phyloP scores from a whole-genome alignment of 2,329 filamentous ascomycete species.

The Neonectria punicea region DNA sequence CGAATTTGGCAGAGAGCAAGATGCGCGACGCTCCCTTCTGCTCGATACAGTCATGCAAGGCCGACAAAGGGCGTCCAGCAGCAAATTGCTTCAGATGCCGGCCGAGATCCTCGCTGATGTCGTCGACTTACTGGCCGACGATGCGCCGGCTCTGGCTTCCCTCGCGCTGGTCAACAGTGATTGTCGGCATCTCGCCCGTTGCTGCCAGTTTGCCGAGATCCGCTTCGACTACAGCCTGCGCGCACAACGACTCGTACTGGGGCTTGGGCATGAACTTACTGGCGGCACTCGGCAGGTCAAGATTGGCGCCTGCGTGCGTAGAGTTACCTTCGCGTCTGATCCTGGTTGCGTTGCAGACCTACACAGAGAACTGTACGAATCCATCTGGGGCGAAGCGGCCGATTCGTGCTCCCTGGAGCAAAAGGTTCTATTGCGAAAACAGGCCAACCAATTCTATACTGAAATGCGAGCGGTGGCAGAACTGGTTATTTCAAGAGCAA shows the following conservation, averaged over 20 bases:
- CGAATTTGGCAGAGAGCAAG: neutral
- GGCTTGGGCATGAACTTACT: neutral
- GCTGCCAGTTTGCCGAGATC: constrained; percentile 26
- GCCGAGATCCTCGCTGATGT: constrained; percentile 23
- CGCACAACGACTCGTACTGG: neutral
- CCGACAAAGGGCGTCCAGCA: neutral
- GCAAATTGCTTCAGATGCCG: constrained; percentile 18
- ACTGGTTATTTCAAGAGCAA: neutral
- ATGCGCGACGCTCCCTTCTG: constrained; percentile 14
- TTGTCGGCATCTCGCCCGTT: constrained; percentile 25
- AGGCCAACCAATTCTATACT: neutral
- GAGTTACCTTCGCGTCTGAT: neutral
- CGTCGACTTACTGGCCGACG: constrained; percentile 21
- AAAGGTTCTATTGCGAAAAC: neutral
- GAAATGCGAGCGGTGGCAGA: neutral
- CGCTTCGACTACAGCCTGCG: constrained; percentile 23
- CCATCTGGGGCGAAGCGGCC: neutral
- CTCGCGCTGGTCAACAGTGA: constrained; percentile 34
- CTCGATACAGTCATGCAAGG: constrained; percentile 16
- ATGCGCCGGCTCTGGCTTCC: constrained; percentile 21
- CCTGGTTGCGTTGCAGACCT: neutral
- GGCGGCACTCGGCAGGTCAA: neutral
- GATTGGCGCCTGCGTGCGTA: constrained; percentile 13
- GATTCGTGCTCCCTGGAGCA: neutral
- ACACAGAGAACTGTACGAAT: neutral